Evolutionary conservation across 1,139 yeast species (phyloP), one percentile per base, ranked within the genome.

Genomic region (Suhomyces taliae): DNA sequence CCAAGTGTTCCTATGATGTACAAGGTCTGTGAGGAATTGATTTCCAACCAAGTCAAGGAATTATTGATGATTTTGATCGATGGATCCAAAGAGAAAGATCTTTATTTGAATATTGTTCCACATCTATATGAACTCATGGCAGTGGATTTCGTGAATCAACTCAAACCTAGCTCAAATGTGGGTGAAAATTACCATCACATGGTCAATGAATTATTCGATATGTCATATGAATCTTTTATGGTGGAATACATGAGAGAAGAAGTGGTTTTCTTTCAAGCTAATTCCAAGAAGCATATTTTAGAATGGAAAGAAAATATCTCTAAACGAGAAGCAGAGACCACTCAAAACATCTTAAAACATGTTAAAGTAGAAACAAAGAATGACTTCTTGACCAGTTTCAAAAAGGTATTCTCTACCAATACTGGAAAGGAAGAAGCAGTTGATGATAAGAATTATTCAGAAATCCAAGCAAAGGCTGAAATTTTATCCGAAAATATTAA

Each of bases 351-450:
- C 37, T 60, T 70, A 43, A 68, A 69, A 50, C 71, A 70, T 43
- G 78, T 75, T 11, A 67, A 66, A 51, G 63, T 67, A 7, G 79
- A 74, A 53, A 61, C 77, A 1, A 75, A 74, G 44, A 72, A 67
- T 52, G 80, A 75, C 53, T 74, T 75, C 49, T 67, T 83, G 46
- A 69, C 83, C 35, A 79, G 84, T 57, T 86, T 86, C 62, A 79
- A 82, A 29, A 85, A 82, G 55, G 84, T 85, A 60, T 70, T 79
- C 48, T 71, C 79, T 9, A 75, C 80, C 39, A 74, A 71, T 19
- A n/a, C 53, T 53, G 57, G 54, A 14, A 55, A 48, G 7, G 56
- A 53, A 2, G 56, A 53, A 1, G 54, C 47, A 2, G 58, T 56
- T 2, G 53, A 56, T 12, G 60, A 50, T 7, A 62, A 64, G 37